Conservation (phyloP, 2,329 filamentous ascomycete species). For the Microdochium paspali region DNA sequence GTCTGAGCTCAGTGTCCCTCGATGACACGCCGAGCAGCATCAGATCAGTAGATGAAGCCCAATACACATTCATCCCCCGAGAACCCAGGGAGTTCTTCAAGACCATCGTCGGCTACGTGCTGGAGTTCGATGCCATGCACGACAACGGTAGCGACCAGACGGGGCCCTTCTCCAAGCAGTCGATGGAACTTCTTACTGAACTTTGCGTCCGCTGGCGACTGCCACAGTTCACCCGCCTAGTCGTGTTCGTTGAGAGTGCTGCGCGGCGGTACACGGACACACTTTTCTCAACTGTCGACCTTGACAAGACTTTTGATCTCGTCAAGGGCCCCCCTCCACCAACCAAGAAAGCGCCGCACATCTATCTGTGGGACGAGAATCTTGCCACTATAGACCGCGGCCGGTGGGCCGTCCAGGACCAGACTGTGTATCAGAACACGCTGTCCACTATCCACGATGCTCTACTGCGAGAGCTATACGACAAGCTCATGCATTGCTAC, state of each 20-base stretch:
- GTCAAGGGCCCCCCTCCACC: conserved; percentile 64
- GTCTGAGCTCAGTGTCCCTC: conserved; percentile 56
- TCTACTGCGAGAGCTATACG: conserved; percentile 77
- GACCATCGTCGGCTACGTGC: conserved; percentile 67
- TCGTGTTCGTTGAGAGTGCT: conserved; percentile 77
- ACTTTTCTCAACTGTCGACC: conserved; percentile 69
- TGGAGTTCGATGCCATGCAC: conserved; percentile 55
- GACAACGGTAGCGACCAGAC: conserved; percentile 38
- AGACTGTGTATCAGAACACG: conserved; percentile 62
- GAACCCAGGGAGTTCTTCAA: conserved; percentile 79
- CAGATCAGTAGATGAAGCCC: conserved; percentile 48
- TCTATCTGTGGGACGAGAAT: conserved; percentile 39
- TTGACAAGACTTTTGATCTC: conserved; percentile 76
- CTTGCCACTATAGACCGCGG: conserved; percentile 47
- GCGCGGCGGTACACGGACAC: conserved; percentile 78
- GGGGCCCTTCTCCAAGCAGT: conserved; percentile 62
- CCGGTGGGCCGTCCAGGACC: conserved; percentile 61
- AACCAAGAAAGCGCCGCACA: conserved; percentile 51
- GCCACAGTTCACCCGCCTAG: conserved; percentile 69
- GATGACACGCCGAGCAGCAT: conserved; percentile 38
- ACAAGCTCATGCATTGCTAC: conserved; percentile 80
- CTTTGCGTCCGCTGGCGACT: conserved; percentile 83
- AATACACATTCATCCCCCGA: conserved; percentile 83
- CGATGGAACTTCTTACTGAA: conserved; percentile 75
- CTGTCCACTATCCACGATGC: conserved; percentile 70